phyloP scores from a whole-genome alignment of 306 rosid genomes.

The Vicia sativa region DNA sequence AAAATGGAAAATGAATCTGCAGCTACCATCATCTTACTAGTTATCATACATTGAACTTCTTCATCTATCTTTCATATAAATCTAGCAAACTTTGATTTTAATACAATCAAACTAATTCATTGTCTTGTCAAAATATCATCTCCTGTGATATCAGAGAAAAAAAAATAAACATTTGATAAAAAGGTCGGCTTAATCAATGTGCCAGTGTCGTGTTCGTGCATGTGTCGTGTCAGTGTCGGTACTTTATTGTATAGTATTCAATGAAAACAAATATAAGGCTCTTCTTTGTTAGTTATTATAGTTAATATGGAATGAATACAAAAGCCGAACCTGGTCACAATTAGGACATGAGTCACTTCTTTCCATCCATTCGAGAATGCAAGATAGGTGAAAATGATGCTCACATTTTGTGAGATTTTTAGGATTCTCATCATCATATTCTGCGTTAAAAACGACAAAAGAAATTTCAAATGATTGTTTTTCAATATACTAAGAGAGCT shows the following conservation, averaged over 20 bases:
- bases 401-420: conserved; percentile 58
- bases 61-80: conserved; percentile 35
- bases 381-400: conserved; percentile 76
- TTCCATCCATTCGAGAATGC: conserved; percentile 86
- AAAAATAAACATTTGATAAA: conserved; percentile 3
- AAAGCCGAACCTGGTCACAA: conserved; percentile 67
- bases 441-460: conserved; percentile 47
- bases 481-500: conserved; percentile 5
- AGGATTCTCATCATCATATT: conserved; percentile 67
- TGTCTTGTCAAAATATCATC: conserved; percentile 46
- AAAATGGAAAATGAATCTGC: conserved; percentile 39
- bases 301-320: conserved; percentile 17
- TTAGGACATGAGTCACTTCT: conserved; percentile 79
- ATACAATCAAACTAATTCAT: conserved; percentile 39
- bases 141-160: conserved; percentile 41
- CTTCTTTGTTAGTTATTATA: background rate
- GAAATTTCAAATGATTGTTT: conserved; percentile 14
- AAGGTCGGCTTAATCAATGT: background rate
- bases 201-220: background rate
- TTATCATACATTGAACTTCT: conserved; percentile 36
- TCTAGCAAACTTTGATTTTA: conserved; percentile 46
- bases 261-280: background rate
- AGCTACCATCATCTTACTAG: conserved; percentile 38
- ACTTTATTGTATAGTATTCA: background rate
- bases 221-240: background rate